Conservation (phyloP, 2,329 filamentous ascomycete genomes). For the Fusarium cicatricum region DNA sequence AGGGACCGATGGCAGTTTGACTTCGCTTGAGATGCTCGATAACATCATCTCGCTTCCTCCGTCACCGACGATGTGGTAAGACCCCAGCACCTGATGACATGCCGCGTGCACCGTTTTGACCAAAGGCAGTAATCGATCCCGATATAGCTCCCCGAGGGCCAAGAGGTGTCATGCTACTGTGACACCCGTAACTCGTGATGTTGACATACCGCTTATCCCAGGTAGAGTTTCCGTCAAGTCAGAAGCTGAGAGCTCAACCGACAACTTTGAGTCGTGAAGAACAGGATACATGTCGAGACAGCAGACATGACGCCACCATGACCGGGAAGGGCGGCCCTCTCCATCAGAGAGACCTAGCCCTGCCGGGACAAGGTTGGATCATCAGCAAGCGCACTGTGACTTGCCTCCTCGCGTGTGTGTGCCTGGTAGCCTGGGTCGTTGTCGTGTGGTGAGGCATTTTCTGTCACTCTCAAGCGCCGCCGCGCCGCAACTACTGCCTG, state of each 20-base stretch:
- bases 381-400: neutral
- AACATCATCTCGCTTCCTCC: conserved; percentile 11
- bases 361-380: conserved; percentile 15
- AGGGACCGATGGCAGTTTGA: conserved; percentile 3
- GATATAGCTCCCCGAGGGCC: conserved; percentile 13
- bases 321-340: conserved; percentile 3
- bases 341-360: conserved; percentile 5
- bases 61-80: conserved; percentile 22
- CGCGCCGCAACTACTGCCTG: conserved; percentile 25
- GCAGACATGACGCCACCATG: conserved; percentile 28
- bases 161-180: conserved; percentile 11
- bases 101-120: conserved; percentile 8
- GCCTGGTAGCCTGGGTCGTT: neutral
- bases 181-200: conserved; percentile 16
- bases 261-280: conserved; percentile 16
- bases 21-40: conserved; percentile 17
- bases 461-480: conserved; percentile 24
- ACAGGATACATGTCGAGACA: conserved; percentile 24
- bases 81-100: conserved; percentile 23
- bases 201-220: conserved; percentile 15
- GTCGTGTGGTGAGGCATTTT: conserved; percentile 35
- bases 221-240: neutral
- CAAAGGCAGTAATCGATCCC: conserved; percentile 1
- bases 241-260: neutral
- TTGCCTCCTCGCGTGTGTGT: neutral